phyloP scores from a whole-genome alignment of 768 basidiomycete genomes.

The Boletus sp. region DNA sequence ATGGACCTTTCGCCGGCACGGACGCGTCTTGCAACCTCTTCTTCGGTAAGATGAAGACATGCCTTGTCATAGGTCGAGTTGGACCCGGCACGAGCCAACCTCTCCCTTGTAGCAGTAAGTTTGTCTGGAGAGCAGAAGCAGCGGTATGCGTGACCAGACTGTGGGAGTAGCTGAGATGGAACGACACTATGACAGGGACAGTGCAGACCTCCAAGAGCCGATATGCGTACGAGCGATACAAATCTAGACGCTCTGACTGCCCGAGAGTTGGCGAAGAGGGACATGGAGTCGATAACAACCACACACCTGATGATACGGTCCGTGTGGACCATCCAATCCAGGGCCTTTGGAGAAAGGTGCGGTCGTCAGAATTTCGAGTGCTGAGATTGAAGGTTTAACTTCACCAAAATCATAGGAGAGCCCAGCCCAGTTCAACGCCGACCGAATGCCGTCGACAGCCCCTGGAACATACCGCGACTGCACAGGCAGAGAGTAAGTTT shows the following conservation, averaged over 20 bases:
- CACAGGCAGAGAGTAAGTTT: background rate
- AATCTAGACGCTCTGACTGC: slow-evolving; percentile 84
- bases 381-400: slow-evolving; percentile 11
- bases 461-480: slow-evolving; percentile 81
- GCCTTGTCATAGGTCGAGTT: slow-evolving; percentile 83
- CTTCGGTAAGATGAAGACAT: slow-evolving; percentile 82
- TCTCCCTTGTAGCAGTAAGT: slow-evolving; percentile 64
- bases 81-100: slow-evolving; percentile 68
- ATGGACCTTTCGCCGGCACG: slow-evolving; percentile 74
- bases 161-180: background rate
- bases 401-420: slow-evolving; percentile 88
- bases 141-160: slow-evolving; percentile 89
- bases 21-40: slow-evolving; percentile 74
- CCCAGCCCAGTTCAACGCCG: slow-evolving; percentile 85
- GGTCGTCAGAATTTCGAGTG: slow-evolving; percentile 1
- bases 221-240: slow-evolving; percentile 73
- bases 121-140: slow-evolving; percentile 87
- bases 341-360: slow-evolving; percentile 56
- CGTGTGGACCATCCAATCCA: slow-evolving; percentile 67
- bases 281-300: background rate
- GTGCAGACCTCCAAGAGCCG: slow-evolving; percentile 69
- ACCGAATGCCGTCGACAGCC: slow-evolving; percentile 76
- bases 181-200: background rate
- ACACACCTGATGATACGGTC: slow-evolving; percentile 82
- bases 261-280: slow-evolving; percentile 3